A percentile compares a stretch with the other conserved stretches of the same genome.
Conservation (phyloP, 768 basidiomycete genomes). For the Boletus vinaceobasis region DNA sequence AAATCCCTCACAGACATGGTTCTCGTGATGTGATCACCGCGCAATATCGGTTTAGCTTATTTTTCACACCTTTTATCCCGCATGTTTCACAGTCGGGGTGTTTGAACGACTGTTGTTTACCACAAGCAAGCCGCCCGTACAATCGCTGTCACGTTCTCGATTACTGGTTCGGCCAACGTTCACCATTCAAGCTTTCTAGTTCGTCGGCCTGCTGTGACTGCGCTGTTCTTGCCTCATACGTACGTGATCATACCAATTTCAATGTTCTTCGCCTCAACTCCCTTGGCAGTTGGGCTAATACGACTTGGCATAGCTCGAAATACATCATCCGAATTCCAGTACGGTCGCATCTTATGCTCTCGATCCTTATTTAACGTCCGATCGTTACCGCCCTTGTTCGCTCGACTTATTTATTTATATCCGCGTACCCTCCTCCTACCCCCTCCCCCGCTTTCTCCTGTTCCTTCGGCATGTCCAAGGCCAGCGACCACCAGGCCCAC, state of each 20-base stretch:
- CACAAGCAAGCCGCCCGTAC: too few relatives aligned
- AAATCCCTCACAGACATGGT: neutral
- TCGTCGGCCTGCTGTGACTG: neutral
- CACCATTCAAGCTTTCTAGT: neutral
- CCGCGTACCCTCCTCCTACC: neutral
- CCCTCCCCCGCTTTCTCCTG: neutral
- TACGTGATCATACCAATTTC: too few relatives aligned
- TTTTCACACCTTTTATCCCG: neutral
- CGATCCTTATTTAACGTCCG: neutral
- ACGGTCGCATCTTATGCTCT: neutral
- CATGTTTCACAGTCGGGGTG: neutral
- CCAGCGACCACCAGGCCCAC: neutral
- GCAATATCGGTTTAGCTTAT: too few relatives aligned
- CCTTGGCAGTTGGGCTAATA: neutral
- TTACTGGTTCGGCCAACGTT: neutral
- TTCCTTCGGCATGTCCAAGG: slow-evolving; percentile 6
- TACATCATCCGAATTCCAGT: neutral
- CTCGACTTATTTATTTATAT: neutral
- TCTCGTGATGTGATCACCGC: neutral
- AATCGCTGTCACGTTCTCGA: too few relatives aligned
- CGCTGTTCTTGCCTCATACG: too few relatives aligned
- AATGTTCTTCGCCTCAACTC: neutral
- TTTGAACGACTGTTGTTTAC: too few relatives aligned
- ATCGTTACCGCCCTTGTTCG: neutral
- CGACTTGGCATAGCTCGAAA: neutral